Evolutionary conservation across 2,329 filamentous ascomycete genomes (phyloP), one percentile per base, ranked within the genome.

Genomic region (Pestalotiopsis sp.): DNA sequence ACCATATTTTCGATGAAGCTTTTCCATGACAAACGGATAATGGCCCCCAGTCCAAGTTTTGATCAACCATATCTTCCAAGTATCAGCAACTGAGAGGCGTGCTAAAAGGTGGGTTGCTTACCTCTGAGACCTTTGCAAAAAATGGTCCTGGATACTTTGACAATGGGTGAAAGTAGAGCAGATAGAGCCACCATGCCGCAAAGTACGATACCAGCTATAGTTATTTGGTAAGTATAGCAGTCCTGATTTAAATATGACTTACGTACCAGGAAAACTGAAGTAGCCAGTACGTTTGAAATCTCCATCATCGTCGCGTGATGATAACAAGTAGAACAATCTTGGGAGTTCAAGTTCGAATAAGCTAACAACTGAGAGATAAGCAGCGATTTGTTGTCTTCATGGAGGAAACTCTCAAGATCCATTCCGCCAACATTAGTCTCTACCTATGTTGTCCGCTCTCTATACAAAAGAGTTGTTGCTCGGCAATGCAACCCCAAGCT

Each of bases 71-170:
- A 9, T 52, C 45, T 52, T 4, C 45, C 6, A 23, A 27, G 45
- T 25, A 27, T 59, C 5, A 27, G 57, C 23, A 36, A 4, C 11
- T 14, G 23, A 27, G 14, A 9, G 31, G 14, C 20, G 12, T 31
- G 3, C 2, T 36, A 14, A 56, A 14, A 3, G 14, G 27, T 4
- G 7, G 13, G 9, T 1, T 27, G 62, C 68, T 65, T 58, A 73
- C 72, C 52, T 74, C 68, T n/a, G 71, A 71, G 20, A 72, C 52
- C 5, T 71, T 72, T 25, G 72, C 70, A 3, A 74, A 57, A 17
- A 61, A 69, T 4, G 72, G 71, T 6, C 70, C 73, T 2, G 73
- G 72, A 56, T 71, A 74, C 41, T 74, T 72, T 41, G 71, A 67
- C 17, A 74, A 61, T 17, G 70, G 72, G 38, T 74, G 73, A 12